Conservation (phyloP, 2,329 filamentous ascomycete species). For the Apiospora malaysiana region DNA sequence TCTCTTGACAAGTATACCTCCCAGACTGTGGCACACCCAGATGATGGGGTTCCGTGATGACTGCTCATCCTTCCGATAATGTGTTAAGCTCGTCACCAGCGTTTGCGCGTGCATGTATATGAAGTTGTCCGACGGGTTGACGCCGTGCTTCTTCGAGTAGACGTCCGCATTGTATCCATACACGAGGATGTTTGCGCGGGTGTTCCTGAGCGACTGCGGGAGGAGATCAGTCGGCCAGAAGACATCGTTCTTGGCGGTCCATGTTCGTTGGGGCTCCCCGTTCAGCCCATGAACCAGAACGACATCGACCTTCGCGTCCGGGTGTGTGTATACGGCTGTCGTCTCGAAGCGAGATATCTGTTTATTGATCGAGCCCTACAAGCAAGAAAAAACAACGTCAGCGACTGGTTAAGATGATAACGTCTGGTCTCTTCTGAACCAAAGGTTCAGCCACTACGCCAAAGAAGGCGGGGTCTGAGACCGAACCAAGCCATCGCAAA, state of each 20-base stretch:
- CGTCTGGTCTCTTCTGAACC: background rate
- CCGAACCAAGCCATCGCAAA: conserved; percentile 6
- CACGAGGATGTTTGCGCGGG: conserved; percentile 68
- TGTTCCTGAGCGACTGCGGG: conserved; percentile 61
- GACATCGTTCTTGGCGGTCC: conserved; percentile 60
- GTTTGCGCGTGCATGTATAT: conserved; percentile 76
- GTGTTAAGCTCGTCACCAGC: conserved; percentile 65
- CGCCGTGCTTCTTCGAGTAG: conserved; percentile 53
- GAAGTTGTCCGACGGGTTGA: conserved; percentile 67
- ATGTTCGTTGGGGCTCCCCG: conserved; percentile 68
- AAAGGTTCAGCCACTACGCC: conserved; percentile 11
- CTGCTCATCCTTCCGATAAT: conserved; percentile 65
- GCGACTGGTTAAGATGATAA: too few relatives aligned
- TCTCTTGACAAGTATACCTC: conserved; percentile 74
- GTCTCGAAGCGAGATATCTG: conserved; percentile 62
- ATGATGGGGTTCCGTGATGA: conserved; percentile 71
- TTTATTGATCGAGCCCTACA: conserved; percentile 55
- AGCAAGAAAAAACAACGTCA: background rate
- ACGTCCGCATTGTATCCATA: conserved; percentile 79
- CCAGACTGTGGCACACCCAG: conserved; percentile 77
- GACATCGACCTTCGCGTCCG: conserved; percentile 66
- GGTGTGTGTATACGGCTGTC: conserved; percentile 64
- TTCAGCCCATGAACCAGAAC: conserved; percentile 76
- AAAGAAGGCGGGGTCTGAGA: background rate
- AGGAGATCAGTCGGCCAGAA: conserved; percentile 76